These are phyloP conservation scores for Serpula lacrymans DNA, from an alignment of 768 basidiomycete species.

Conservation along the genomic window DNA sequence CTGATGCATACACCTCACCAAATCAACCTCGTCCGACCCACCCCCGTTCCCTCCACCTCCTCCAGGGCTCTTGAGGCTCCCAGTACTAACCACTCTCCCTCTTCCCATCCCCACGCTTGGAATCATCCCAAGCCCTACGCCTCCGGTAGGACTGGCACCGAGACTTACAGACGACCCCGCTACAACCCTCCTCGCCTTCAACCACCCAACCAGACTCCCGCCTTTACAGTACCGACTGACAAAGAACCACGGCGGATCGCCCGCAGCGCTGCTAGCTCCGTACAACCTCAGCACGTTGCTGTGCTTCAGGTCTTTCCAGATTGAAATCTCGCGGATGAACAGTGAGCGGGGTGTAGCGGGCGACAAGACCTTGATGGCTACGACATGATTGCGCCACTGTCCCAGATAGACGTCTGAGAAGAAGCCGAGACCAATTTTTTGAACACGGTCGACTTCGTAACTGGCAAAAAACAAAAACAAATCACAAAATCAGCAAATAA, in stretches of 20 bases:
- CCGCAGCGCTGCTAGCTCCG: conserved; percentile 71
- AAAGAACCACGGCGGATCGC: conserved; percentile 74
- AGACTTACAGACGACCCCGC: no score
- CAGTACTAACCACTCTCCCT: neutral
- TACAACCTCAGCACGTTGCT: conserved; percentile 69
- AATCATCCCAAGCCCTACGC: conserved; percentile 4
- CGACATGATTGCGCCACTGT: conserved; percentile 60
- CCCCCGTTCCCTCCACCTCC: neutral
- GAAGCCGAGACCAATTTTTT: conserved; percentile 67
- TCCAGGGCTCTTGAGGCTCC: no score
- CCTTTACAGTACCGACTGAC: conserved; percentile 71
- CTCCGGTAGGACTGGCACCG: conserved; percentile 13
- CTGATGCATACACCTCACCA: conserved; percentile 64
- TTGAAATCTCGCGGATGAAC: conserved; percentile 66
- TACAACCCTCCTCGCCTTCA: conserved; percentile 42
- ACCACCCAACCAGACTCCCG: conserved; percentile 59
- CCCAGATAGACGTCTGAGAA: conserved; percentile 81
- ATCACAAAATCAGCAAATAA: neutral
- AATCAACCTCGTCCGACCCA: conserved; percentile 36
- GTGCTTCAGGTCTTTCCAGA: conserved; percentile 71
- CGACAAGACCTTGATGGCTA: conserved; percentile 72
- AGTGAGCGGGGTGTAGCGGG: conserved; percentile 56
- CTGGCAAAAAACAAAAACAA: conserved; percentile 24
- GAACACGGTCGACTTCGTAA: conserved; percentile 72
- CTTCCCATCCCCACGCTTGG: conserved; percentile 2